Conservation (phyloP, 2,329 filamentous ascomycete species). For the Ophiostoma ips region DNA sequence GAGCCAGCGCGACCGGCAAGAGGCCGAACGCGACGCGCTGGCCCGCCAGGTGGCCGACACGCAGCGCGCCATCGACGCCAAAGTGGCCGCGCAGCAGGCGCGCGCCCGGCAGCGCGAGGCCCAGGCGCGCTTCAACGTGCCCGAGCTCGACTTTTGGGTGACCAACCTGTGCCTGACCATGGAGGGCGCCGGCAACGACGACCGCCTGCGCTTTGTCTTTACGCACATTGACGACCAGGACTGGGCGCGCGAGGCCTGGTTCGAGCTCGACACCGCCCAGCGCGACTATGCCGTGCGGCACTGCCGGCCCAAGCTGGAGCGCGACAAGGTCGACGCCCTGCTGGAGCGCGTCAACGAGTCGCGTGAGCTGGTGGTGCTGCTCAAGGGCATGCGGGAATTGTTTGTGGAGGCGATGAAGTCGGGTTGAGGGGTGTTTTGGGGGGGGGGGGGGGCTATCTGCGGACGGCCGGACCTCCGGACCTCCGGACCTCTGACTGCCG, state of each 20-base stretch:
- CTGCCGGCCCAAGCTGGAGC: conserved; percentile 68
- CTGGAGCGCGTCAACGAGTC: conserved; percentile 71
- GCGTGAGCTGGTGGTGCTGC: conserved; percentile 53
- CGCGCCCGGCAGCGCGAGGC: conserved; percentile 64
- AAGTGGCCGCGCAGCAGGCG: conserved; percentile 56
- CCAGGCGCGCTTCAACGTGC: conserved; percentile 77
- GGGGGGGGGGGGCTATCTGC: background rate
- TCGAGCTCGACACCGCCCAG: conserved; percentile 71
- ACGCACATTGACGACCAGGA: conserved; percentile 75
- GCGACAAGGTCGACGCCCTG: conserved; percentile 62
- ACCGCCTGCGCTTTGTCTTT: conserved; percentile 82
- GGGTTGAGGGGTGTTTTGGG: conserved; percentile 15
- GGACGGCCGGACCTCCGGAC: background rate
- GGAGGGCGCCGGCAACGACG: conserved; percentile 72
- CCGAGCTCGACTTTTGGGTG: conserved; percentile 94
- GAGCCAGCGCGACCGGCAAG: conserved; percentile 46
- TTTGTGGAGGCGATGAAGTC: conserved; percentile 55
- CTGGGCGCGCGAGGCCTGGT: conserved; percentile 83
- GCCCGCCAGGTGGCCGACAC: conserved; percentile 50
- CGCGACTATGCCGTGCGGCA: conserved; percentile 77
- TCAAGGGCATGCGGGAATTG: conserved; percentile 72
- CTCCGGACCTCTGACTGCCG: no score
- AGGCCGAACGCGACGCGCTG: conserved; percentile 40
- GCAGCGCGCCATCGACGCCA: conserved; percentile 54
- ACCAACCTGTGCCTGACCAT: conserved; percentile 78